These are phyloP conservation scores for Paraphaeosphaeria minitans DNA, from an alignment of 2,329 filamentous ascomycete genomes.

Conservation along the genomic window DNA sequence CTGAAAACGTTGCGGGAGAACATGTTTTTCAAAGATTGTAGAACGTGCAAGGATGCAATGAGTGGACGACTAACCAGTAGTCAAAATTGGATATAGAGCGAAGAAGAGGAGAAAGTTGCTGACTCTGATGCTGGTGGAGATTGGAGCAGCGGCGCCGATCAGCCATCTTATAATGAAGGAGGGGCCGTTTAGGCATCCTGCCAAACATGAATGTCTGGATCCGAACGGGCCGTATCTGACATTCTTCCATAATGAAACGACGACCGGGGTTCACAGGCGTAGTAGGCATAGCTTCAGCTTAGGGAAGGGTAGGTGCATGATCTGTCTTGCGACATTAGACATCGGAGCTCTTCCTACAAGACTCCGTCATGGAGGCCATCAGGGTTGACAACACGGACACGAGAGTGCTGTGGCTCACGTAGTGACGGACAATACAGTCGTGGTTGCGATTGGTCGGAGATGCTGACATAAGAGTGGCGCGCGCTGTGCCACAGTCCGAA, in stretches of 20 bases:
- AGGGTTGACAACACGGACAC: conserved; percentile 2
- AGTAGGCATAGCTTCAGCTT: neutral
- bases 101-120: conserved; percentile 8
- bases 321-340: conserved; percentile 4
- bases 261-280: neutral
- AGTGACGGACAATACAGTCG: neutral
- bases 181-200: neutral
- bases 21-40: conserved; percentile 12
- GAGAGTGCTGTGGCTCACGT: neutral
- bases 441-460: neutral
- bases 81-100: conserved; percentile 12
- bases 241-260: conserved; percentile 2
- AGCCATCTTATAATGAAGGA: conserved; percentile 7
- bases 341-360: neutral
- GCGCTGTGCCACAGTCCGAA: conserved; percentile 3
- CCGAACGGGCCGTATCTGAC: conserved; percentile 1
- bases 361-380: conserved; percentile 1
- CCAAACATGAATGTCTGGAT: neutral
- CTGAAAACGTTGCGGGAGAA: conserved; percentile 12
- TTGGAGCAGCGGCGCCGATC: neutral
- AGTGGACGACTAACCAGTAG: conserved; percentile 21
- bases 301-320: conserved; percentile 8
- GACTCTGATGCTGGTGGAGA: conserved; percentile 10
- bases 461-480: conserved; percentile 3
- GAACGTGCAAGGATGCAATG: conserved; percentile 15